Evolutionary conservation across 2,329 filamentous ascomycete species (phyloP).

Genomic region (Calonectria multiphialidica): DNA sequence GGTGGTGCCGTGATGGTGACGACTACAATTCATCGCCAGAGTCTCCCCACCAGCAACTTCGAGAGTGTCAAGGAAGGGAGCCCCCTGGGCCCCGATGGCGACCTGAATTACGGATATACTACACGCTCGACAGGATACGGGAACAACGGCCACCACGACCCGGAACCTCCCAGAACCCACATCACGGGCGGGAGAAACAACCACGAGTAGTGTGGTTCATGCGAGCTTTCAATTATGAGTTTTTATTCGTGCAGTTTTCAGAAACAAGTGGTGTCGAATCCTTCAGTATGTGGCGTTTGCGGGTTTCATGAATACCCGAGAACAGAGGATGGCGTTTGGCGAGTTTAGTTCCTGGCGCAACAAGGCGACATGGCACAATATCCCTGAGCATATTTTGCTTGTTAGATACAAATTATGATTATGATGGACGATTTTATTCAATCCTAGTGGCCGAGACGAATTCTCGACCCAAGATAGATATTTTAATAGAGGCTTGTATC

Average conservation of each 20-base stretch:
- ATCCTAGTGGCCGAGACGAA: not conserved
- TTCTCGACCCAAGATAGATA: not conserved
- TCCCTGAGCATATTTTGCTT: not conserved
- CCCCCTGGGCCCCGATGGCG: slow-evolving; percentile 19
- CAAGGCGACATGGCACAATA: not conserved
- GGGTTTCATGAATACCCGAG: not conserved
- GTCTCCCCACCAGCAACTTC: slow-evolving; percentile 37
- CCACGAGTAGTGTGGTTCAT: not conserved
- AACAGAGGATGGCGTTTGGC: not conserved
- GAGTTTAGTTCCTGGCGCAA: not conserved
- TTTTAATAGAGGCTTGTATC: not conserved
- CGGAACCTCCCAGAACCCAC: slow-evolving; percentile 37
- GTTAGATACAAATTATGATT: not conserved
- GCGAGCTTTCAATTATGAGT: not conserved
- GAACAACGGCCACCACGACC: slow-evolving; percentile 16
- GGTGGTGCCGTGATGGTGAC: slow-evolving; percentile 50
- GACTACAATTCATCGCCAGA: slow-evolving; percentile 52
- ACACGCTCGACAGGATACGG: slow-evolving; percentile 24
- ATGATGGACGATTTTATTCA: not conserved
- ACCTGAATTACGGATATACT: slow-evolving; percentile 24
- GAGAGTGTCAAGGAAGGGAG: not conserved
- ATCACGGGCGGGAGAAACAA: slow-evolving; percentile 38
- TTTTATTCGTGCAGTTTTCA: not conserved
- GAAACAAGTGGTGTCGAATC: not conserved
- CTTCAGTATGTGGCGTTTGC: not conserved